Conservation (phyloP, 2,329 filamentous ascomycete genomes). For the Hymenoscyphus infarciens region DNA sequence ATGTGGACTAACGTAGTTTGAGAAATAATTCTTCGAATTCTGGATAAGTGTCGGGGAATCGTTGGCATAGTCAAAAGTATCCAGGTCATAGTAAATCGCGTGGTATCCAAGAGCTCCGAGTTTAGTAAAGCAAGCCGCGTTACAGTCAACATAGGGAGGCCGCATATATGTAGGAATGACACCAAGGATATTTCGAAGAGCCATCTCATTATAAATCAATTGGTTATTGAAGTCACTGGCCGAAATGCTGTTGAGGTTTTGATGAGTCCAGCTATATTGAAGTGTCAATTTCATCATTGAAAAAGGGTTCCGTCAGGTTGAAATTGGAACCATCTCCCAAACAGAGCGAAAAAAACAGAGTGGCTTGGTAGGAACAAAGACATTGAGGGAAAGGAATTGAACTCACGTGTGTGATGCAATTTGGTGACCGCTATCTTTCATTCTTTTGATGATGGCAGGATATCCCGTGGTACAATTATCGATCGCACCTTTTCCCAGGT, state of each 20-base stretch:
- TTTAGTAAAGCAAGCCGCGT: slow-evolving; percentile 34
- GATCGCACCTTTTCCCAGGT: slow-evolving; percentile 51
- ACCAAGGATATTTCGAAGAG: slow-evolving; percentile 48
- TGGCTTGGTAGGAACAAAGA: background rate
- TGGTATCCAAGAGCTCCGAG: slow-evolving; percentile 42
- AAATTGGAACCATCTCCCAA: background rate
- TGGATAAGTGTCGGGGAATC: slow-evolving; percentile 40
- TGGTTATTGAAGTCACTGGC: slow-evolving; percentile 41
- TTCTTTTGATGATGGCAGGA: slow-evolving; percentile 41
- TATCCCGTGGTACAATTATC: slow-evolving; percentile 45
- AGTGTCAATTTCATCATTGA: background rate
- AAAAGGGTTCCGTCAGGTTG: background rate
- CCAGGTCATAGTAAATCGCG: slow-evolving; percentile 37
- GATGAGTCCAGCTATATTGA: slow-evolving; percentile 42
- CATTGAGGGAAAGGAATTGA: background rate
- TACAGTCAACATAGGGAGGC: slow-evolving; percentile 43
- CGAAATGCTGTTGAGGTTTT: slow-evolving; percentile 42
- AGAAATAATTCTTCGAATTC: slow-evolving; percentile 40
- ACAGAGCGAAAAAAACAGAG: background rate
- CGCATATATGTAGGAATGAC: slow-evolving; percentile 50
- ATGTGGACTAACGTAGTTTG: background rate
- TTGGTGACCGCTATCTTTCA: slow-evolving; percentile 49
- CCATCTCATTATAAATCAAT: slow-evolving; percentile 50
- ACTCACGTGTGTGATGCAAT: slow-evolving; percentile 49
- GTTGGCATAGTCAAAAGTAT: slow-evolving; percentile 48